Evolutionary conservation across 345 rosid genomes (phyloP).

Genomic region (thale cress (Arabidopsis thaliana)): TAIR10.1 NC_003070.9:4167501-4168000

Average conservation of each 20-base stretch:
- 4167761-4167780: background rate
- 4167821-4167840: slow-evolving; percentile 44
- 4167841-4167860: slow-evolving; percentile 42
- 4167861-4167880: slow-evolving; percentile 32
- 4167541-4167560: background rate
- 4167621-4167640: slow-evolving; percentile 4
- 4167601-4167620: slow-evolving; percentile 7
- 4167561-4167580: background rate
- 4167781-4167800: slow-evolving; percentile 23
- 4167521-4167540: background rate
- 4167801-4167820: slow-evolving; percentile 45
- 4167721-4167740: background rate
- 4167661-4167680: background rate
- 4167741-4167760: slow-evolving; percentile 15
- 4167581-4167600: background rate
- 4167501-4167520: background rate
- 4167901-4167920: slow-evolving; percentile 53
- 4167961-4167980: slow-evolving; percentile 13
- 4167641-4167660: background rate
- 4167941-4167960: slow-evolving; percentile 51
- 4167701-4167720: background rate
- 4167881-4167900: slow-evolving; percentile 47
- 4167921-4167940: slow-evolving; percentile 60
- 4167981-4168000: slow-evolving; percentile 19
- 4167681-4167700: background rate